Conservation (phyloP, 106 monocot species). For the Posidonia australis region DNA sequence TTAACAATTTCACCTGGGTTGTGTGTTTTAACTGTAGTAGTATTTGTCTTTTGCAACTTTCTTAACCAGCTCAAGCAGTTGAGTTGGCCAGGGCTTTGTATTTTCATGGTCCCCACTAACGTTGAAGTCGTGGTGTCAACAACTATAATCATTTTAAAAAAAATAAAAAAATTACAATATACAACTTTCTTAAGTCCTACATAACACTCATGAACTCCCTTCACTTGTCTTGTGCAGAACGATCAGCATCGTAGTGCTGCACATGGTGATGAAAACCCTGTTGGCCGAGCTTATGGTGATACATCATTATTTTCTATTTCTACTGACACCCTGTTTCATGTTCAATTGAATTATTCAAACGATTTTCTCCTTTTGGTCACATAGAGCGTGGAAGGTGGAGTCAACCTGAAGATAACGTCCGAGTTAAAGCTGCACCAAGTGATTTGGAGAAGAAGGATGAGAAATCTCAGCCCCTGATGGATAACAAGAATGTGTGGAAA, state of each 20-base stretch:
- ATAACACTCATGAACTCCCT: conserved; percentile 61
- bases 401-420: conserved; percentile 13
- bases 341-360: neutral
- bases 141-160: too few relatives aligned
- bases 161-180: neutral
- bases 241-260: conserved; percentile 53
- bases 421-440: conserved; percentile 12
- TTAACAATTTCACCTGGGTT: too few relatives aligned
- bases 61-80: too few relatives aligned
- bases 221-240: conserved; percentile 74
- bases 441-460: conserved; percentile 10
- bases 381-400: conserved; percentile 38
- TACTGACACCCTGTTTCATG: neutral
- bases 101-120: too few relatives aligned
- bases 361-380: neutral
- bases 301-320: neutral
- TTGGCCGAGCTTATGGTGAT: conserved; percentile 42
- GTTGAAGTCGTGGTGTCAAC: too few relatives aligned
- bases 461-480: conserved; percentile 4
- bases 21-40: too few relatives aligned
- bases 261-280: conserved; percentile 39
- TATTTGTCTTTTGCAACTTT: too few relatives aligned
- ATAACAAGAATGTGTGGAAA: conserved; percentile 34
- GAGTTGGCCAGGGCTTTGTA: too few relatives aligned
- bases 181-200: conserved; percentile 1